Evolutionary conservation across 176 grass and related monocot species (phyloP).

Genomic region (Pontederia crassipes): DNA sequence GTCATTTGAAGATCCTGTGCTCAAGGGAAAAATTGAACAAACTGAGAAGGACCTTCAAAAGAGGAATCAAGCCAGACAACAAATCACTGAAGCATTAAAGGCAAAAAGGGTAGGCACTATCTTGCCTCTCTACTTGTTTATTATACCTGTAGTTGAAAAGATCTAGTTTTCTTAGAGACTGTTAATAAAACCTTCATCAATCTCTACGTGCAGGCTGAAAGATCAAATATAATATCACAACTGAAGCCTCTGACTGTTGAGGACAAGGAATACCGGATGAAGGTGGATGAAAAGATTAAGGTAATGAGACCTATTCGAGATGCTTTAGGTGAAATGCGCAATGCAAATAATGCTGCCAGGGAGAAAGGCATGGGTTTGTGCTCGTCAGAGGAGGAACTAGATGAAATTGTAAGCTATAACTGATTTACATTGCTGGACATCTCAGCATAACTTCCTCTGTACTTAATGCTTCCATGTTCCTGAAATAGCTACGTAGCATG

Average conservation of each 20-base stretch:
- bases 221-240: conserved; percentile 43
- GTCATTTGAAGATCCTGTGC: conserved; percentile 72
- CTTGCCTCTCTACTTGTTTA: background rate
- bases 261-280: conserved; percentile 57
- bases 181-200: background rate
- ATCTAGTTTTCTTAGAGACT: background rate
- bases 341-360: conserved; percentile 62
- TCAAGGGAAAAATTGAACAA: conserved; percentile 68
- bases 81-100: conserved; percentile 49
- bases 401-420: conserved; percentile 45
- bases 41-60: conserved; percentile 75
- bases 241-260: conserved; percentile 64
- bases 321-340: conserved; percentile 69
- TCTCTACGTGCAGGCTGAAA: conserved; percentile 42
- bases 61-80: conserved; percentile 52
- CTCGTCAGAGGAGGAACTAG: conserved; percentile 87
- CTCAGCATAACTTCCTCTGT: background rate
- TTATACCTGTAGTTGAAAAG: background rate
- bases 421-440: conserved; percentile 1
- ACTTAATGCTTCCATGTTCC: conserved; percentile 20
- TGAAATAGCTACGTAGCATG: conserved; percentile 62
- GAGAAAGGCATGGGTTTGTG: conserved; percentile 75
- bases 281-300: conserved; percentile 62
- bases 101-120: conserved; percentile 63
- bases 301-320: conserved; percentile 65